Percentiles rank a stretch among this genome's conserved stretches.
Conservation (phyloP, 2,329 filamentous ascomycete genomes). For the Samsoniella hepiali region DNA sequence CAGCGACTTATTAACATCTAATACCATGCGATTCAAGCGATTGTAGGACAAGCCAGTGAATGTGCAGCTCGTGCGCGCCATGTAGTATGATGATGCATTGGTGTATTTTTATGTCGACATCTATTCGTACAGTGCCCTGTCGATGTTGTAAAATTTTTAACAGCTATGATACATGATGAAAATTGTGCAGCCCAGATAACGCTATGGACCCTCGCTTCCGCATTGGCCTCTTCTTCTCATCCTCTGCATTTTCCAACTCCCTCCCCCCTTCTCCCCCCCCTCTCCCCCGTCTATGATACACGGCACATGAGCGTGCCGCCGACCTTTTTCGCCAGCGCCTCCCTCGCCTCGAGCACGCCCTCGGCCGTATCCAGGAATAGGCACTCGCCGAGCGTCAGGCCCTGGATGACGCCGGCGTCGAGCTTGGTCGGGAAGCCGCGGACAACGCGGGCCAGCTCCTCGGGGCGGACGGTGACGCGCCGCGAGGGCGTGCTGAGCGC, state of each 20-base stretch:
- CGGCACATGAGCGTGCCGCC: slow-evolving; percentile 80
- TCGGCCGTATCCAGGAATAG: slow-evolving; percentile 74
- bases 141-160: slow-evolving; percentile 5
- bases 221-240: neutral
- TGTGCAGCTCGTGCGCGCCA: neutral
- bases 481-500: slow-evolving; percentile 73
- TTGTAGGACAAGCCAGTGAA: neutral
- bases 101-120: slow-evolving; percentile 1
- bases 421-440: slow-evolving; percentile 60
- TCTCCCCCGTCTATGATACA: slow-evolving; percentile 43
- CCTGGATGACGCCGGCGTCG: slow-evolving; percentile 66
- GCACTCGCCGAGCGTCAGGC: slow-evolving; percentile 76
- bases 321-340: slow-evolving; percentile 75
- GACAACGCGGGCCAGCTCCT: slow-evolving; percentile 61
- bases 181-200: neutral
- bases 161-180: slow-evolving; percentile 16
- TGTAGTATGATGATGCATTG: slow-evolving; percentile 2
- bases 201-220: neutral
- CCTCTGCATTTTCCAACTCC: neutral
- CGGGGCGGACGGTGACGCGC: slow-evolving; percentile 61
- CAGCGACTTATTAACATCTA: slow-evolving; percentile 10
- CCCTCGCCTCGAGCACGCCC: slow-evolving; percentile 76
- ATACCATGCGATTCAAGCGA: slow-evolving; percentile 12
- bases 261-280: neutral
- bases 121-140: slow-evolving; percentile 15